A percentile compares a stretch with the other conserved stretches of the same genome.
Evolutionary conservation across 768 basidiomycete genomes (phyloP).

Genomic region (Harrya chromipes): DNA sequence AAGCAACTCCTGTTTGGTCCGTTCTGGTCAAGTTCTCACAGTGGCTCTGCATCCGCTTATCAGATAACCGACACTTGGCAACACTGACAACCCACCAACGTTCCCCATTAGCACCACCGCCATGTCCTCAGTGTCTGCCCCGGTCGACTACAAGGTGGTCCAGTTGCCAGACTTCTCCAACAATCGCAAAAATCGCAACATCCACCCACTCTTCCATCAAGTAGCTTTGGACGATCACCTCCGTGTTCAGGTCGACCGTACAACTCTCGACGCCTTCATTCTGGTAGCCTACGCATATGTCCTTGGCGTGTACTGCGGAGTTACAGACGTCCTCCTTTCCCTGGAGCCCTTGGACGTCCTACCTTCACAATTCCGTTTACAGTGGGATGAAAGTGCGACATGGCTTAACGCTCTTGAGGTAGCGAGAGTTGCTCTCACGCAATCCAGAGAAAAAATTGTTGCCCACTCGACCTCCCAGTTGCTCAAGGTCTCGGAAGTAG

Average conservation of each 20-base stretch:
- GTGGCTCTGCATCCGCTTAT: slow-evolving; percentile 2
- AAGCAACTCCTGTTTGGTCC: too few relatives aligned
- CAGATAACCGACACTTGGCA: slow-evolving; percentile 2
- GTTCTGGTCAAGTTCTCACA: too few relatives aligned
- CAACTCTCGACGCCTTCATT: slow-evolving; percentile 8
- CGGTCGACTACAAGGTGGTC: background rate
- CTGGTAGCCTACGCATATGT: slow-evolving; percentile 21
- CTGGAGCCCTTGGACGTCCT: slow-evolving; percentile 2
- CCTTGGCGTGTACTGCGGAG: slow-evolving; percentile 23
- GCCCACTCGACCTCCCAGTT: background rate
- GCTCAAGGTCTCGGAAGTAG: background rate
- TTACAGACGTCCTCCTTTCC: slow-evolving; percentile 20
- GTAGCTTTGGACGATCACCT: slow-evolving; percentile 4
- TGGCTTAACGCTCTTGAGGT: slow-evolving; percentile 14
- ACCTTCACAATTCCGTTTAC: slow-evolving; percentile 10
- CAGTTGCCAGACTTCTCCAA: slow-evolving; percentile 23
- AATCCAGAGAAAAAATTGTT: background rate
- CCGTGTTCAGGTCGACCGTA: background rate
- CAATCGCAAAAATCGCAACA: slow-evolving; percentile 1
- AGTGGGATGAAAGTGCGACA: slow-evolving; percentile 17
- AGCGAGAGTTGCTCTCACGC: slow-evolving; percentile 7
- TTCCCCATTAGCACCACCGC: background rate
- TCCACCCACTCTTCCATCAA: background rate
- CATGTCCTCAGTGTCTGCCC: background rate
- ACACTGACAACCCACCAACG: too few relatives aligned